Conservation (phyloP, 1,139 yeast genomes). For the Pichia sp. region DNA sequence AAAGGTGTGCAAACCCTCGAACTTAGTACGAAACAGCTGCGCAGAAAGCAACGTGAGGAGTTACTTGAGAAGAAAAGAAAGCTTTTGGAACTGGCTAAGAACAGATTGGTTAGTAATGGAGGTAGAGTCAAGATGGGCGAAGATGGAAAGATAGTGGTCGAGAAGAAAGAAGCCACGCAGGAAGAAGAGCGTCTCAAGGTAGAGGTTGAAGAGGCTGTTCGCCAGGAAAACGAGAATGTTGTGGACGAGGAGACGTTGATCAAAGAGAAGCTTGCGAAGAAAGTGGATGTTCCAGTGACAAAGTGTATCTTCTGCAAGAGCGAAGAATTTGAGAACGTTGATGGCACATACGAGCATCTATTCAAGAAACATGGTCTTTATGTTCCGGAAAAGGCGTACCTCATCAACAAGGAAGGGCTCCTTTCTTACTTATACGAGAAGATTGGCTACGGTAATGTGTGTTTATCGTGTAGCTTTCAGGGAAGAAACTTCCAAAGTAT, state of each 20-base stretch:
- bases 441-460: conserved; percentile 79
- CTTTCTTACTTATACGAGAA: conserved; percentile 73
- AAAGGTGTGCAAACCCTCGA: conserved; percentile 30
- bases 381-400: conserved; percentile 73
- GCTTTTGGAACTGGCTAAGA: conserved; percentile 56
- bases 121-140: conserved; percentile 29
- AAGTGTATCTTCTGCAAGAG: conserved; percentile 76
- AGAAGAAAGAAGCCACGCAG: conserved; percentile 15
- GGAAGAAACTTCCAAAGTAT: conserved; percentile 82
- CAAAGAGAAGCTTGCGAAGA: conserved; percentile 53
- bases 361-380: conserved; percentile 74
- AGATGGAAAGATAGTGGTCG: conserved; percentile 23
- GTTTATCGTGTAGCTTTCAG: conserved; percentile 78
- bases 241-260: conserved; percentile 45
- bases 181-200: conserved; percentile 19
- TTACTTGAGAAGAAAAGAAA: conserved; percentile 58
- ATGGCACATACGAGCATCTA: conserved; percentile 74
- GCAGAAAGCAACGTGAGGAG: conserved; percentile 62
- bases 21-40: conserved; percentile 56
- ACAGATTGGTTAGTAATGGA: conserved; percentile 44
- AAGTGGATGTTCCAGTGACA: conserved; percentile 66
- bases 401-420: conserved; percentile 67
- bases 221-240: conserved; percentile 24
- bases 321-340: conserved; percentile 38
- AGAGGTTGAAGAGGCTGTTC: conserved; percentile 21